Conservation (phyloP, 331 rosid genomes). For the Ulmus americana region DNA sequence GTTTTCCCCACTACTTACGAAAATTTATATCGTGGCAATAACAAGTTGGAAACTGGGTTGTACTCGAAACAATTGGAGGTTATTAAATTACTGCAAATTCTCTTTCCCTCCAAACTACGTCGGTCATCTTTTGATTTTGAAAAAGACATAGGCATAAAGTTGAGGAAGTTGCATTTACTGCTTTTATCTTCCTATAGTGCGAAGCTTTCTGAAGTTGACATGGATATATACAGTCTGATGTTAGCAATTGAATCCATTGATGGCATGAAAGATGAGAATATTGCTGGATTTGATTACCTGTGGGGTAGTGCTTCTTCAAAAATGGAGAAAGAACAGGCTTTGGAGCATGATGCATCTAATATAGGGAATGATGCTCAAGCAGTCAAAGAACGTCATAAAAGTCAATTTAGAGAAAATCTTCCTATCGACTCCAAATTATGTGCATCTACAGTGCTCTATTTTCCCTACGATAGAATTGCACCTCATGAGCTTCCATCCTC, state of each 20-base stretch:
- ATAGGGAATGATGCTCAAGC: slow-evolving; percentile 45
- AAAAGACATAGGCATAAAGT: slow-evolving; percentile 48
- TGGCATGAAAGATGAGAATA: slow-evolving; percentile 29
- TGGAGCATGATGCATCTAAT: slow-evolving; percentile 31
- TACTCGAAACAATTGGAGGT: slow-evolving; percentile 50
- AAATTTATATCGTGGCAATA: slow-evolving; percentile 28
- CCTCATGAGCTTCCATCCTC: slow-evolving; percentile 34
- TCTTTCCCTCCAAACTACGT: slow-evolving; percentile 31
- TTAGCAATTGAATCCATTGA: slow-evolving; percentile 53
- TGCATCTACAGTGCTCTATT: slow-evolving; percentile 63
- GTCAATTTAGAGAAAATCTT: slow-evolving; percentile 57
- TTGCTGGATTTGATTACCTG: slow-evolving; percentile 34
- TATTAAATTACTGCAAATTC: slow-evolving; percentile 53
- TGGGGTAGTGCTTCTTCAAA: slow-evolving; percentile 53
- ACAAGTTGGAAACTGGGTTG: slow-evolving; percentile 22
- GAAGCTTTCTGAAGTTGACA: slow-evolving; percentile 51
- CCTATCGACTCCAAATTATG: slow-evolving; percentile 67
- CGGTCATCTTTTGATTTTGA: slow-evolving; percentile 36
- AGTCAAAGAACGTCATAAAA: slow-evolving; percentile 44
- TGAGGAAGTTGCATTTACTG: slow-evolving; percentile 51
- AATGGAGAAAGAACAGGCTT: slow-evolving; percentile 31
- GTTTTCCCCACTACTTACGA: slow-evolving; percentile 38
- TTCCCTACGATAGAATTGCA: slow-evolving; percentile 57
- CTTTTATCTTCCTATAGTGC: slow-evolving; percentile 69
- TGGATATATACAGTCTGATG: slow-evolving; percentile 54